phyloP scores from a whole-genome alignment of 2,329 filamentous ascomycete species.

The Daldinia sp. region DNA sequence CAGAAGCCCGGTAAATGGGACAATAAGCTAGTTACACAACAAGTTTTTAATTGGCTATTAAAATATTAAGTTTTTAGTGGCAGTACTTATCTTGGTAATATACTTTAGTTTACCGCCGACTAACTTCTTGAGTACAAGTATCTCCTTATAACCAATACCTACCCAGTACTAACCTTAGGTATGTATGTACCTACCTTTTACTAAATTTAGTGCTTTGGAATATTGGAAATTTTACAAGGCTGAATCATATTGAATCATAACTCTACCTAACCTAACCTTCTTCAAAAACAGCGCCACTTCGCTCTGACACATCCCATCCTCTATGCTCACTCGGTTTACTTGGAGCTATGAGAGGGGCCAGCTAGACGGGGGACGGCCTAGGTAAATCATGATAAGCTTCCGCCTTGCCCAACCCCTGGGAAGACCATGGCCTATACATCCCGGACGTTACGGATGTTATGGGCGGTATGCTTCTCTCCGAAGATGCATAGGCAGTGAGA shows the following conservation, averaged over 20 bases:
- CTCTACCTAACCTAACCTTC: background rate
- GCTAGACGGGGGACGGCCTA: conserved; percentile 26
- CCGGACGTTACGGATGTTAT: conserved; percentile 7
- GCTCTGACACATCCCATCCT: background rate
- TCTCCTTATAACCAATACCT: background rate
- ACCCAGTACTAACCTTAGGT: too few relatives aligned
- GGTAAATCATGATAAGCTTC: conserved; percentile 43
- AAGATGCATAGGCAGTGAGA: conserved; percentile 21
- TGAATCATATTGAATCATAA: conserved; percentile 5
- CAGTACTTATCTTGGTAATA: background rate
- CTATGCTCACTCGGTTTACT: background rate
- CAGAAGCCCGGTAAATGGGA: background rate
- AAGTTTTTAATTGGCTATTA: background rate
- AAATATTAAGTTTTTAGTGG: background rate
- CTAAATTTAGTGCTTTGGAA: background rate
- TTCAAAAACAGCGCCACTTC: background rate
- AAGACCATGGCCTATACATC: conserved; percentile 18
- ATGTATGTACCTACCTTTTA: background rate
- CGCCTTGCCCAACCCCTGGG: conserved; percentile 30
- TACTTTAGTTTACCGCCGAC: background rate
- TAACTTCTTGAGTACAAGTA: background rate
- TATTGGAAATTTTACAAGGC: background rate
- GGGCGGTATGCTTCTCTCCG: conserved; percentile 3
- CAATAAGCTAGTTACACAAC: background rate
- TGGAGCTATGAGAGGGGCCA: conserved; percentile 27